Base-by-base conservation (phyloP, 805 yeast species). In the Yarrowia sp. region DNA sequence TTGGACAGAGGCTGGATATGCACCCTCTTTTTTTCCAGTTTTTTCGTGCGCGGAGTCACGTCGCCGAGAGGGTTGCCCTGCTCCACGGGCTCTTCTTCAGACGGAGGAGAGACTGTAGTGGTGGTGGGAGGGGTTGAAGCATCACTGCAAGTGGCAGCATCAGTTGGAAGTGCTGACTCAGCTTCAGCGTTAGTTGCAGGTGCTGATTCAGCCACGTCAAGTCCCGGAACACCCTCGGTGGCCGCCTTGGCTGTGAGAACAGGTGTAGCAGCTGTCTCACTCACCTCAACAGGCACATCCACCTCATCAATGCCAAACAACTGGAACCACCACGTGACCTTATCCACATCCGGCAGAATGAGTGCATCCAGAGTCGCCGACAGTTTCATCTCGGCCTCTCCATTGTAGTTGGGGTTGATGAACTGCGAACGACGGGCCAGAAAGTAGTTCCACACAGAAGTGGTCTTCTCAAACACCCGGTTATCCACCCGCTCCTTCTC, bases 401-500 rank as follows among this genome's bases (percentile, higher is more conserved):
- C 64, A 6, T 70, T 70, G 71, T 82, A 90, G 1, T 70, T 71
- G 17, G 75, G 74, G 73, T 88, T 89, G 1, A 81, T 75, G 71
- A 92, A 93, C 73, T 92, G 96, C 10, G 74, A 74, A 17, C 80
- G 79, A 28, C 97, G 79, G 6, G 96, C 89, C 64, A 85, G 79
- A 77, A 95, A 93, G 73, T 95, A 92, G 74, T 92, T 96, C 98
- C 98, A 92, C 0, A 89, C 97, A 13, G 93, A 86, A 38, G 89
- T 80, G 0, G 97, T 89, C 11, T 80, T 77, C 2, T 75, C 69
- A 8, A 71, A 73, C 1, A 84, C 74, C 10, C 79, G 73, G 32
- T 79, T 75, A n/a, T 76, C 76, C 8, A 77, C 70, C 64, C 86
- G 76, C 66, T 90, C 96, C 58, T 75, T 74, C 72, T 95, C 97